Evolutionary conservation across 2,329 filamentous ascomycete genomes (phyloP).

Genomic region (Colletotrichum lindemuthianum): DNA sequence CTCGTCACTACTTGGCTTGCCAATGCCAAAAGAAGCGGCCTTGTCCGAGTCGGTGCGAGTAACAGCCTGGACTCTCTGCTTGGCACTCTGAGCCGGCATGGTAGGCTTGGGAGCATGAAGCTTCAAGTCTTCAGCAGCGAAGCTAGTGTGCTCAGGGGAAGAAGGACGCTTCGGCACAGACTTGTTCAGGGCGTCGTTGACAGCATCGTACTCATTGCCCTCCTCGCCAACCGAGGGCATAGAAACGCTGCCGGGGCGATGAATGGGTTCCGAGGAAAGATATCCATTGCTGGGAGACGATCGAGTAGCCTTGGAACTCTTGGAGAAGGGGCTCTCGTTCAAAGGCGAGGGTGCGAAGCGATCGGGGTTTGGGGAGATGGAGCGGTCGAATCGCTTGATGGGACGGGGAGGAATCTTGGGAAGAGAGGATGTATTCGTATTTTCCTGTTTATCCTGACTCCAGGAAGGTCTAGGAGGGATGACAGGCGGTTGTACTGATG

Average conservation of each 20-base stretch:
- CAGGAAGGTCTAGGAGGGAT: slow-evolving; percentile 67
- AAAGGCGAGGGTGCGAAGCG: slow-evolving; percentile 88
- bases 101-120: slow-evolving; percentile 91
- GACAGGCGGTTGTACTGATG: slow-evolving; percentile 61
- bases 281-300: slow-evolving; percentile 49
- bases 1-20: slow-evolving; percentile 70
- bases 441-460: slow-evolving; percentile 57
- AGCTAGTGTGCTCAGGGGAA: slow-evolving; percentile 78
- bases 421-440: slow-evolving; percentile 46
- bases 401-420: slow-evolving; percentile 87
- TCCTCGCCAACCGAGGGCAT: slow-evolving; percentile 91
- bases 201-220: slow-evolving; percentile 83
- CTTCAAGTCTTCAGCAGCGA: slow-evolving; percentile 82
- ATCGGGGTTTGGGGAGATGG: slow-evolving; percentile 79
- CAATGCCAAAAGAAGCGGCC: slow-evolving; percentile 86
- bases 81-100: slow-evolving; percentile 81
- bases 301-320: slow-evolving; percentile 52
- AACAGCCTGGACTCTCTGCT: slow-evolving; percentile 82
- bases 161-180: slow-evolving; percentile 43
- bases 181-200: slow-evolving; percentile 54
- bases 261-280: slow-evolving; percentile 51
- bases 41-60: slow-evolving; percentile 92
- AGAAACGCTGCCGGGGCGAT: slow-evolving; percentile 79
- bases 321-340: slow-evolving; percentile 72
- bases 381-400: slow-evolving; percentile 75